Conservation (phyloP, 164 flowering plant genomes). For the Annona squamosa region DNA sequence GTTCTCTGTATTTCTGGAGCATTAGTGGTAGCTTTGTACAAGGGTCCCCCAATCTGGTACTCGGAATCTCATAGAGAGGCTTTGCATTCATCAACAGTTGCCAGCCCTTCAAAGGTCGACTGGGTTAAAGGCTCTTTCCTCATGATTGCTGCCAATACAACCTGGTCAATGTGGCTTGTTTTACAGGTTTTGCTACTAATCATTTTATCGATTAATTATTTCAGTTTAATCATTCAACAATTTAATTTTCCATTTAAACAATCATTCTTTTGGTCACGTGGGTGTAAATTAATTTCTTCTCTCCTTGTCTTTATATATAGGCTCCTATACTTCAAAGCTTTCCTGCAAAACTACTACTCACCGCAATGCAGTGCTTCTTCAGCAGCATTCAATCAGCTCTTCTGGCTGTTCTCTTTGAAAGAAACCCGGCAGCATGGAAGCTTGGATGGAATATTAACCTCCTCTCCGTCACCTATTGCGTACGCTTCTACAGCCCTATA, state of each 20-base stretch:
- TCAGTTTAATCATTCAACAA: background rate
- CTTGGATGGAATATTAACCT: constrained; percentile 26
- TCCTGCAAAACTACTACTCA: constrained; percentile 22
- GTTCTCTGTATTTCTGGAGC: constrained; percentile 21
- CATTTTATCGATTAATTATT: background rate
- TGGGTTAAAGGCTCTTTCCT: constrained; percentile 8
- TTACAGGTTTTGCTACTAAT: constrained; percentile 10
- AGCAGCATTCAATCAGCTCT: constrained; percentile 22
- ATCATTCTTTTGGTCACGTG: background rate
- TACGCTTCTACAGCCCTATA: constrained; percentile 7
- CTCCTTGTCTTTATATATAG: background rate
- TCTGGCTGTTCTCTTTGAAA: constrained; percentile 19
- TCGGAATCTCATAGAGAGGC: too few species aligned
- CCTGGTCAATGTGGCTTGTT: constrained; percentile 20
- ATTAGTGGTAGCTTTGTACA: constrained; percentile 20
- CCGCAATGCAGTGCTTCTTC: constrained; percentile 19
- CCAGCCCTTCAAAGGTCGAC: background rate
- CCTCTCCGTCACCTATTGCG: constrained; percentile 21
- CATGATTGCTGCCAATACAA: constrained; percentile 4
- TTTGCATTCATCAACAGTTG: too few species aligned
- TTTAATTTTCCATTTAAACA: background rate
- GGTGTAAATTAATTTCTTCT: background rate
- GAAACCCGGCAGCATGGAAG: constrained; percentile 27
- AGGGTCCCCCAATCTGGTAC: constrained; percentile 14
- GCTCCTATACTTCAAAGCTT: constrained; percentile 18